Percentiles rank a stretch among this genome's conserved stretches.
Evolutionary conservation across 495 filamentous ascomycete species (phyloP).

Genomic region (Neurospora sp.): DNA sequence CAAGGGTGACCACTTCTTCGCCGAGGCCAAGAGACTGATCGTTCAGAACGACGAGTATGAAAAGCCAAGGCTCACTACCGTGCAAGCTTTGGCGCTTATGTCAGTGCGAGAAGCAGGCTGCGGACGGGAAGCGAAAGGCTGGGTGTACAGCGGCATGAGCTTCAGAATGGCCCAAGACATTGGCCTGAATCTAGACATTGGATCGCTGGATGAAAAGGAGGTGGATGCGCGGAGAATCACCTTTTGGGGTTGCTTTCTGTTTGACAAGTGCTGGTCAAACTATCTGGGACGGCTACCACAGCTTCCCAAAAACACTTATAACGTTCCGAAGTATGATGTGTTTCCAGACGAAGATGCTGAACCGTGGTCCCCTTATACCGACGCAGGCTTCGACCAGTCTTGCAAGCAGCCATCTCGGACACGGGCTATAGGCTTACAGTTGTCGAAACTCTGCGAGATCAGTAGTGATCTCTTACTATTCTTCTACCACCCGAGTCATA

Average conservation of each 20-base stretch:
- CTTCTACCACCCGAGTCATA: slow-evolving; percentile 76
- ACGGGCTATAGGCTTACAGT: slow-evolving; percentile 70
- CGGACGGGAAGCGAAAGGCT: slow-evolving; percentile 88
- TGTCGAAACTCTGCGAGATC: slow-evolving; percentile 81
- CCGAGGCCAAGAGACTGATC: slow-evolving; percentile 84
- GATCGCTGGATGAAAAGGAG: slow-evolving; percentile 67
- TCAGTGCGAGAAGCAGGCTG: slow-evolving; percentile 94
- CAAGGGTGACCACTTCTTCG: slow-evolving; percentile 94
- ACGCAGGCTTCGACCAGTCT: slow-evolving; percentile 59
- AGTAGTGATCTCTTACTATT: slow-evolving; percentile 79
- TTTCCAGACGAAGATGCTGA: slow-evolving; percentile 83
- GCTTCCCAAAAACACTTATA: slow-evolving; percentile 64
- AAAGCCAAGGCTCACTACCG: slow-evolving; percentile 80
- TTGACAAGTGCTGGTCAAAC: slow-evolving; percentile 99
- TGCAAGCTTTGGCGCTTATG: slow-evolving; percentile 92
- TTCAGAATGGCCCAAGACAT: slow-evolving; percentile 98
- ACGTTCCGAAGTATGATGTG: slow-evolving; percentile 80
- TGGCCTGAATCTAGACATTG: slow-evolving; percentile 80
- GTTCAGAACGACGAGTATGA: slow-evolving; percentile 90
- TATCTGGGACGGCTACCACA: slow-evolving; percentile 92
- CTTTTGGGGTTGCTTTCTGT: slow-evolving; percentile 97
- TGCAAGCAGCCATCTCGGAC: slow-evolving; percentile 74
- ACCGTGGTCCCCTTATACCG: slow-evolving; percentile 81
- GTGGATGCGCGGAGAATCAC: slow-evolving; percentile 83
- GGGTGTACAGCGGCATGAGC: slow-evolving; percentile 97